Percentiles rank a stretch among this genome's conserved stretches.
Conservation (phyloP, 495 filamentous ascomycete genomes). For the Neurospora tetraspora region DNA sequence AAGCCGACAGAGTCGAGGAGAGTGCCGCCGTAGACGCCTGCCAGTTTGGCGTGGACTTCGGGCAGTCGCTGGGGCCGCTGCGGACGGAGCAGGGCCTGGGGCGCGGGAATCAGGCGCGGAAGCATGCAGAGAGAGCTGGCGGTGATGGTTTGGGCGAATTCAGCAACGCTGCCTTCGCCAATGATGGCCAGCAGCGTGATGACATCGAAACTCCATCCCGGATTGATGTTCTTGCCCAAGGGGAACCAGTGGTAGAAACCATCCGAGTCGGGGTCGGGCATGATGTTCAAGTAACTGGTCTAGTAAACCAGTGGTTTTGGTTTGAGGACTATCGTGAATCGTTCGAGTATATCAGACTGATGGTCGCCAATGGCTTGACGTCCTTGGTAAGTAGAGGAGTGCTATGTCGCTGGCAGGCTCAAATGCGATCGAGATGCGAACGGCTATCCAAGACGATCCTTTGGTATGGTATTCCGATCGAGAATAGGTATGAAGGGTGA, state of each 20-base stretch:
- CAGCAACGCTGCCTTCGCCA: constrained; percentile 47
- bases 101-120: constrained; percentile 57
- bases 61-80: constrained; percentile 47
- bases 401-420: neutral
- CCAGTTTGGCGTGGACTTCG: constrained; percentile 41
- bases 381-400: neutral
- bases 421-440: neutral
- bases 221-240: constrained; percentile 19
- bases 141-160: constrained; percentile 47
- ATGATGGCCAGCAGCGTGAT: constrained; percentile 55
- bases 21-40: constrained; percentile 48
- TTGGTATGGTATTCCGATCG: neutral
- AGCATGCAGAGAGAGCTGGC: constrained; percentile 45
- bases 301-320: neutral
- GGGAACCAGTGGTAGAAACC: constrained; percentile 27
- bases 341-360: neutral
- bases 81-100: constrained; percentile 51
- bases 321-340: neutral
- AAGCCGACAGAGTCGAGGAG: constrained; percentile 46
- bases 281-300: constrained; percentile 1
- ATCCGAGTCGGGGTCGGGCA: constrained; percentile 11
- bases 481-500: neutral
- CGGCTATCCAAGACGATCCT: neutral
- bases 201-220: constrained; percentile 48
- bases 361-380: neutral